A percentile compares a stretch with the other conserved stretches of the same genome.
These are phyloP conservation scores for Cercospora citrullina DNA, from an alignment of 2,329 filamentous ascomycete genomes.

Conservation along the genomic window DNA sequence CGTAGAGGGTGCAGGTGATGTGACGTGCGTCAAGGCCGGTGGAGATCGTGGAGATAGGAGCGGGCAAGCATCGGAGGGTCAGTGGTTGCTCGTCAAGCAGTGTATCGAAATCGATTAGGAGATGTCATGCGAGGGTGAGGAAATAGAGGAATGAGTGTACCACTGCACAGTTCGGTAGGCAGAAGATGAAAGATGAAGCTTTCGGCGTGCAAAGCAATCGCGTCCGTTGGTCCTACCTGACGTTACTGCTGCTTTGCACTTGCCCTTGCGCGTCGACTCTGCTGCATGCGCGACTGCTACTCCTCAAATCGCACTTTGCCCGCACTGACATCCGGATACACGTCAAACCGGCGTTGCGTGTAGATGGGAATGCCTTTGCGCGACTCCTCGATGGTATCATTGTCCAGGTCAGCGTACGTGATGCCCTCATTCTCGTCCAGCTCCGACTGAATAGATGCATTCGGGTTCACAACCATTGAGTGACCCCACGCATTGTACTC, in stretches of 20 bases:
- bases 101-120: neutral
- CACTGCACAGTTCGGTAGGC: neutral
- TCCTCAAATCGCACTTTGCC: conserved; percentile 47
- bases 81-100: neutral
- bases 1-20: neutral
- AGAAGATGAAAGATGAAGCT: neutral
- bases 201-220: neutral
- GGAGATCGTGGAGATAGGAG: neutral
- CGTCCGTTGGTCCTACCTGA: conserved; percentile 6
- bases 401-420: conserved; percentile 70
- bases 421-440: conserved; percentile 76
- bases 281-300: conserved; percentile 18
- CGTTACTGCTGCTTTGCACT: neutral
- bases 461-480: conserved; percentile 82
- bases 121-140: conserved; percentile 1
- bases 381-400: conserved; percentile 68
- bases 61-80: neutral
- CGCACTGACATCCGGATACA: conserved; percentile 85
- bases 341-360: conserved; percentile 85
- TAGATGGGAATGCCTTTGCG: conserved; percentile 82
- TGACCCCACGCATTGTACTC: conserved; percentile 91
- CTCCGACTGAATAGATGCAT: conserved; percentile 77
- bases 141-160: neutral
- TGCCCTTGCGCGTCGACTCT: neutral
- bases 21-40: neutral